These are phyloP conservation scores for Ambrosia artemisiifolia DNA, from an alignment of 129 eudicot genomes.

Conservation along the genomic window DNA sequence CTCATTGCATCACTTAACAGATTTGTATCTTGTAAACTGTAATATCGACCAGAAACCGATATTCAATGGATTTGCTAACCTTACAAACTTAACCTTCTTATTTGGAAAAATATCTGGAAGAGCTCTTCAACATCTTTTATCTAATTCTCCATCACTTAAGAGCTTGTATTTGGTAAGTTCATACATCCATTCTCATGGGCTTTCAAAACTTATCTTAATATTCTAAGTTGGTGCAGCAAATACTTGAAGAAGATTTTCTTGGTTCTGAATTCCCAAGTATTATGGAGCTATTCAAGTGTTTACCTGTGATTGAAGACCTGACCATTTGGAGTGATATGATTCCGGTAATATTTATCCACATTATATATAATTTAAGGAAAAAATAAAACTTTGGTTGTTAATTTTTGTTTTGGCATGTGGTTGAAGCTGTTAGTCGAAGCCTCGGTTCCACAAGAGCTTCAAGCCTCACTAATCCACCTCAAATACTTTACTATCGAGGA, in stretches of 20 bases:
- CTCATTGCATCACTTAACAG: not conserved
- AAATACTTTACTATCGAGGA: not conserved
- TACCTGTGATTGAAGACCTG: not conserved
- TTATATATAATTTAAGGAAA: not conserved
- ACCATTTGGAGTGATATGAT: not conserved
- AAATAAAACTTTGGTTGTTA: not conserved
- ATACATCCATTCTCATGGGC: not conserved
- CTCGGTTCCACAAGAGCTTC: not conserved
- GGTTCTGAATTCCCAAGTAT: too few relatives aligned
- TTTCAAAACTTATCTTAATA: not conserved
- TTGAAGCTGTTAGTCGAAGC: not conserved
- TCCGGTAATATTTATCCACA: not conserved
- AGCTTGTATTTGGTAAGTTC: not conserved
- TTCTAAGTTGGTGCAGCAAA: not conserved
- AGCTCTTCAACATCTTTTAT: not conserved
- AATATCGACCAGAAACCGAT: not conserved
- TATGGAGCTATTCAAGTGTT: constrained; percentile 1
- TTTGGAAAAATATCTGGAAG: not conserved
- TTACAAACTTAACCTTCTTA: not conserved
- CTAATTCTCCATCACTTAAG: not conserved
- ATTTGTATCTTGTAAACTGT: not conserved
- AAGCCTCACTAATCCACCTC: not conserved
- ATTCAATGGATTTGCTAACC: not conserved
- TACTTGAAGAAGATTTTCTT: not conserved
- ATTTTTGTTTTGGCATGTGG: not conserved